Conservation (phyloP, 495 filamentous ascomycete species). For the Halenospora varia region DNA sequence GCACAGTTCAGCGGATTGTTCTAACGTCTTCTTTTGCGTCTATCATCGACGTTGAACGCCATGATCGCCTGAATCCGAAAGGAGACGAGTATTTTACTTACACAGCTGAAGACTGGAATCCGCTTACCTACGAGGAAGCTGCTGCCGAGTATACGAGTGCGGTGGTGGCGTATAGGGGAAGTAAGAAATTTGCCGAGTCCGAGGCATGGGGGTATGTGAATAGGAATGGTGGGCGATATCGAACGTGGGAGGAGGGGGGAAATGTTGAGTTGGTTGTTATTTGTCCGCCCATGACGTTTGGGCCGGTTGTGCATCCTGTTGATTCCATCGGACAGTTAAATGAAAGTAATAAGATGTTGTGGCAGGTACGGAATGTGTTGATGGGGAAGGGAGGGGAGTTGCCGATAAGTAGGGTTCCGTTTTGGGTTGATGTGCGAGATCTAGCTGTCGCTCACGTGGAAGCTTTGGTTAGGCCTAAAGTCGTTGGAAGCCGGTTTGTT, state of each 20-base stretch:
- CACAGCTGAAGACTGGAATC: constrained; percentile 9
- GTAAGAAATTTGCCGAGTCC: constrained; percentile 28
- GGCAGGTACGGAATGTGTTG: not conserved
- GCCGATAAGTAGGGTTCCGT: not conserved
- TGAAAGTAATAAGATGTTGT: not conserved
- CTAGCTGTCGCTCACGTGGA: constrained; percentile 2
- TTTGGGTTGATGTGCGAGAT: constrained; percentile 16
- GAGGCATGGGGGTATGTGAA: constrained; percentile 22
- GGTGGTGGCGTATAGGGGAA: constrained; percentile 20
- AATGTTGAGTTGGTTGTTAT: constrained; percentile 4
- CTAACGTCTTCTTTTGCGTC: constrained; percentile 6
- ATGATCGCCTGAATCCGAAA: not conserved
- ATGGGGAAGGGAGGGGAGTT: not conserved
- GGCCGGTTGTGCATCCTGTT: not conserved
- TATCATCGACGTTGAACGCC: not conserved
- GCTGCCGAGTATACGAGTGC: not conserved
- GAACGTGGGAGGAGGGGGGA: not conserved
- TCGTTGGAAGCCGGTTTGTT: not conserved
- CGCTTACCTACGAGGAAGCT: constrained; percentile 5
- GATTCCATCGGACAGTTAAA: not conserved
- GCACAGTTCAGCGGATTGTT: constrained; percentile 23
- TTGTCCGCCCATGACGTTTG: constrained; percentile 5
- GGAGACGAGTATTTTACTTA: not conserved
- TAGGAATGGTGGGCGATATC: too few relatives aligned
- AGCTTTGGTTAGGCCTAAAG: not conserved